Conservation (phyloP, 2,329 filamentous ascomycete genomes). For the Alternaria sp. region DNA sequence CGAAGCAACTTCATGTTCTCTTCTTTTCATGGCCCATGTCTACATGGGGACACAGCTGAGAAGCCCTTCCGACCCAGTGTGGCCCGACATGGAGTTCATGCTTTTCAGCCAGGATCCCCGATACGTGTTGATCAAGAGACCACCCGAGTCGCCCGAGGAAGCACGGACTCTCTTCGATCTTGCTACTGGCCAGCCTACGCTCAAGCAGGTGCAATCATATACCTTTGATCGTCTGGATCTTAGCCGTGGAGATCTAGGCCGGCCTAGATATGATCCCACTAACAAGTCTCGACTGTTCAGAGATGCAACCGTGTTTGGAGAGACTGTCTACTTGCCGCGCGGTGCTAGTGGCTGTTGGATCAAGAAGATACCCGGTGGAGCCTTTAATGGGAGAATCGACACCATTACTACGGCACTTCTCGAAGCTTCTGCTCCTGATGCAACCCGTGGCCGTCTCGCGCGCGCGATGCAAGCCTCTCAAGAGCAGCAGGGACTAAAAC, state of each 20-base stretch:
- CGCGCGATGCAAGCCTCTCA: background rate
- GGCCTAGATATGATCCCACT: background rate
- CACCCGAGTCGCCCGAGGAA: conserved; percentile 3
- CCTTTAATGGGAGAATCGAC: background rate
- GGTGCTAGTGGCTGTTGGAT: background rate
- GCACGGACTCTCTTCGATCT: background rate
- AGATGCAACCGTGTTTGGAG: conserved; percentile 6
- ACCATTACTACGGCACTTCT: background rate
- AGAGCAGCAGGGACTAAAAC: background rate
- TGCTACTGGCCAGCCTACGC: background rate
- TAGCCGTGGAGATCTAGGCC: background rate
- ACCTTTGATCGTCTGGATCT: background rate
- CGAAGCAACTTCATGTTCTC: background rate
- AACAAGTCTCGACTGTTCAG: background rate
- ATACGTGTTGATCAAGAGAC: conserved; percentile 4
- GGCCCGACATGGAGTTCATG: conserved; percentile 15
- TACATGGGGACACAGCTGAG: background rate
- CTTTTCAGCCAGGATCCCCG: conserved; percentile 6
- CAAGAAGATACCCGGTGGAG: background rate
- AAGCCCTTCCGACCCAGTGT: background rate
- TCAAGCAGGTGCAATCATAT: background rate
- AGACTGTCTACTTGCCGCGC: conserved; percentile 1
- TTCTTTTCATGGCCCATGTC: background rate
- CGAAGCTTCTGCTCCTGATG: background rate
- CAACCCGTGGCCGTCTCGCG: conserved; percentile 1